Percentiles rank a stretch among this genome's conserved stretches.
Conservation (phyloP, 306 rosid species). For the Glycine tomentella region DNA sequence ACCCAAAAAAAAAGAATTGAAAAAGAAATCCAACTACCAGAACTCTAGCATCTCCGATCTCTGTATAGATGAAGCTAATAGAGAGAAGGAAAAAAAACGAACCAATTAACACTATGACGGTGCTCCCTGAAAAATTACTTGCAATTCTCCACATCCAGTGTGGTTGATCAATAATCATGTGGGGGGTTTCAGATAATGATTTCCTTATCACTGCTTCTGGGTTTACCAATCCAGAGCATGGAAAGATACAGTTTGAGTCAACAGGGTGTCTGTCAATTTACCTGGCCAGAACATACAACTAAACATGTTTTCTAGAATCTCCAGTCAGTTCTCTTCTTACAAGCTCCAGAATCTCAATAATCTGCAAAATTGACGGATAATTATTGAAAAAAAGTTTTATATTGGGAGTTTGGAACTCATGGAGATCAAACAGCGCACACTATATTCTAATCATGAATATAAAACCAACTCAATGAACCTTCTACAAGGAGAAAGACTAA, state of each 20-base stretch:
- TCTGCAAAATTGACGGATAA: conserved; percentile 55
- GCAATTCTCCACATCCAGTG: conserved; percentile 7
- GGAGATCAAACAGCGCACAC: neutral
- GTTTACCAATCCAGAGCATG: conserved; percentile 20
- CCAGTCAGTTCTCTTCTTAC: conserved; percentile 75
- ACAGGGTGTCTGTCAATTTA: conserved; percentile 43
- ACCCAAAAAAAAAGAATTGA: neutral
- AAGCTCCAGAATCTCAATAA: conserved; percentile 79
- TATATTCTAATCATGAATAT: conserved; percentile 2
- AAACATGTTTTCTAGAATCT: conserved; percentile 51
- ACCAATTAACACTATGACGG: conserved; percentile 16
- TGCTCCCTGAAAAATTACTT: conserved; percentile 24
- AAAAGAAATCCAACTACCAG: conserved; percentile 9
- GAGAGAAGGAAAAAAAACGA: neutral
- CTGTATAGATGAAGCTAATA: neutral
- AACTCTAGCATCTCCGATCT: conserved; percentile 26
- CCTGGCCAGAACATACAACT: conserved; percentile 51
- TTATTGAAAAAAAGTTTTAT: conserved; percentile 1
- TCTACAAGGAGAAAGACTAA: too few species aligned
- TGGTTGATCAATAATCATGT: conserved; percentile 10
- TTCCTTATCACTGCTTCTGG: conserved; percentile 16
- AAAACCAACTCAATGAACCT: conserved; percentile 8
- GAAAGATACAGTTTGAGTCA: conserved; percentile 9
- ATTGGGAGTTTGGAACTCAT: neutral
- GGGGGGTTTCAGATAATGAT: neutral